phyloP scores from a whole-genome alignment of 108 stramenopile genomes.

The Bacterosira constricta region DNA sequence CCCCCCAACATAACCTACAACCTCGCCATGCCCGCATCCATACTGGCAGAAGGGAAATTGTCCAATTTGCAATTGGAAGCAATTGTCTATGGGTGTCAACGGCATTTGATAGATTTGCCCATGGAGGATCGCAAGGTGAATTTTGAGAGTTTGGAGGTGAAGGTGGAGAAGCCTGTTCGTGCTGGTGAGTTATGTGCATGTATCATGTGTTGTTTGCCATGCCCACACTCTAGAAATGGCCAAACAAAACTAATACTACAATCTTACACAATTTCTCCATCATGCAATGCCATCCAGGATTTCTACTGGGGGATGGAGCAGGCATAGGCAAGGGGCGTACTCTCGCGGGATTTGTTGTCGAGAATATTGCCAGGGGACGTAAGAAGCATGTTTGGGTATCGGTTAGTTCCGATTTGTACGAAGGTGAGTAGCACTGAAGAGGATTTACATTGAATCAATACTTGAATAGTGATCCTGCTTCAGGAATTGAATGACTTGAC shows the following conservation, averaged over 20 bases:
- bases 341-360: constrained; percentile 59
- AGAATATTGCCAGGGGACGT: constrained; percentile 51
- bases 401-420: constrained; percentile 49
- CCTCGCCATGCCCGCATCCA: constrained; percentile 34
- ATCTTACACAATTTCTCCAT: no score
- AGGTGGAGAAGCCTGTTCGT: neutral
- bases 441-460: neutral
- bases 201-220: no score
- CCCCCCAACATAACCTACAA: constrained; percentile 44
- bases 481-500: no score
- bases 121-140: neutral
- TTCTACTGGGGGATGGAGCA: constrained; percentile 84
- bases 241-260: no score
- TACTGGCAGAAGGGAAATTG: constrained; percentile 22
- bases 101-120: constrained; percentile 25
- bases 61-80: constrained; percentile 47
- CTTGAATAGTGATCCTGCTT: neutral
- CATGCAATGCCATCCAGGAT: no score
- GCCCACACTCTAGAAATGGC: no score
- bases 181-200: no score
- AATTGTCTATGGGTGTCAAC: constrained; percentile 44
- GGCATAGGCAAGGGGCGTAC: constrained; percentile 77
- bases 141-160: neutral
- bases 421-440: constrained; percentile 36
- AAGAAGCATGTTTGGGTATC: constrained; percentile 56